Conservation (phyloP, 306 rosid species). For the Medicago lupulina region DNA sequence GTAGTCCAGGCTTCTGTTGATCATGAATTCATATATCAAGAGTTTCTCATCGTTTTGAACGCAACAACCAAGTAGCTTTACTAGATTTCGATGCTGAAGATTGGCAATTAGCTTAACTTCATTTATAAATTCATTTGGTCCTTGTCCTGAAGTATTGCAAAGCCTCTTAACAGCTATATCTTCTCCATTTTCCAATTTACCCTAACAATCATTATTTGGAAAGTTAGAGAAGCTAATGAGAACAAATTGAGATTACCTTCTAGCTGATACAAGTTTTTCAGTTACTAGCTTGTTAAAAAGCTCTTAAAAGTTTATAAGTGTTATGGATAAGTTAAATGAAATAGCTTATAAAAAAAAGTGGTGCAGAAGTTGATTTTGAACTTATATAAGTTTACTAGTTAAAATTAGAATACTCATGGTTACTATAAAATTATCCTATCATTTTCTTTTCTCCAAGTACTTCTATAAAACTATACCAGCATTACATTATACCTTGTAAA, state of each 20-base stretch:
- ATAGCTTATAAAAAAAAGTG: not conserved
- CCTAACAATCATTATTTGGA: constrained; percentile 48
- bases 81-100: constrained; percentile 79
- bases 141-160: constrained; percentile 62
- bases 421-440: not conserved
- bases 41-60: constrained; percentile 55
- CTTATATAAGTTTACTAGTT: not conserved
- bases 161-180: constrained; percentile 74
- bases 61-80: constrained; percentile 67
- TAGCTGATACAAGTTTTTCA: not conserved
- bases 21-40: constrained; percentile 68
- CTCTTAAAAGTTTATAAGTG: not conserved
- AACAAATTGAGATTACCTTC: not conserved
- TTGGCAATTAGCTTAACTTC: constrained; percentile 64
- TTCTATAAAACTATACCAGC: not conserved
- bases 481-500: constrained; percentile 52
- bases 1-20: constrained; percentile 65
- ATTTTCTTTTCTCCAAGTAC: not conserved
- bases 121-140: constrained; percentile 60
- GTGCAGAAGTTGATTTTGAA: not conserved
- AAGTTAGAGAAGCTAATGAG: constrained; percentile 2
- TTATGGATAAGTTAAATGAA: not conserved
- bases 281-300: too few relatives aligned
- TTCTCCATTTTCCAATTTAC: constrained; percentile 51
- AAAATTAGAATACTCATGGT: not conserved